Conservation (phyloP, 106 monocot genomes). For the Dendrobium catenatum region DNA sequence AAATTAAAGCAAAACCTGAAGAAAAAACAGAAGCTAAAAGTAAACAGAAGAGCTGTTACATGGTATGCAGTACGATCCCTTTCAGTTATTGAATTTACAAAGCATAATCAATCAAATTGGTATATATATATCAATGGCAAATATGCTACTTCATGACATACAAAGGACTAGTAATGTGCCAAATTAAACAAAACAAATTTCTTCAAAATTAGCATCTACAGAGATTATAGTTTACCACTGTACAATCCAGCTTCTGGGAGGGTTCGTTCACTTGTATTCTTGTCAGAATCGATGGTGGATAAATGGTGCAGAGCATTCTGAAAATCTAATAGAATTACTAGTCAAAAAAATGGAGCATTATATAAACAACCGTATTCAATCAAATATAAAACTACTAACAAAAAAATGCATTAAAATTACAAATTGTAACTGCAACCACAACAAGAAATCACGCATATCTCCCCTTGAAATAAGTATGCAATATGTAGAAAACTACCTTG, state of each 20-base stretch:
- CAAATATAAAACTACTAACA: neutral
- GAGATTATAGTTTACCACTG: constrained; percentile 5
- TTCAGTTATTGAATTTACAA: neutral
- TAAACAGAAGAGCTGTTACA: neutral
- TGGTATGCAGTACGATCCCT: neutral
- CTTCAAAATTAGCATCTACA: neutral
- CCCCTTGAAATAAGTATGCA: no score
- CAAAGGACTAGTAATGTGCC: neutral
- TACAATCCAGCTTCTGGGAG: neutral
- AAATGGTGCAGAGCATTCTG: constrained; percentile 9
- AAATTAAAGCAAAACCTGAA: neutral
- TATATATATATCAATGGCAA: neutral
- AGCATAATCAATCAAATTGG: neutral
- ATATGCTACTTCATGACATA: neutral
- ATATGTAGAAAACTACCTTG: no score
- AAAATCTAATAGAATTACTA: neutral
- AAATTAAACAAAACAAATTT: neutral
- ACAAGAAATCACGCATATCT: neutral
- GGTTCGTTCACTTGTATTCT: neutral
- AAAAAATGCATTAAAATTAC: neutral
- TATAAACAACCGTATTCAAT: neutral
- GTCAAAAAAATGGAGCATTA: neutral
- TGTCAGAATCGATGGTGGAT: constrained; percentile 4
- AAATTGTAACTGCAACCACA: neutral
- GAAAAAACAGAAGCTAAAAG: neutral